A percentile compares a stretch with the other conserved stretches of the same genome.
Conservation (phyloP, 257 asterid genomes). For the Solanum peruvianum region DNA sequence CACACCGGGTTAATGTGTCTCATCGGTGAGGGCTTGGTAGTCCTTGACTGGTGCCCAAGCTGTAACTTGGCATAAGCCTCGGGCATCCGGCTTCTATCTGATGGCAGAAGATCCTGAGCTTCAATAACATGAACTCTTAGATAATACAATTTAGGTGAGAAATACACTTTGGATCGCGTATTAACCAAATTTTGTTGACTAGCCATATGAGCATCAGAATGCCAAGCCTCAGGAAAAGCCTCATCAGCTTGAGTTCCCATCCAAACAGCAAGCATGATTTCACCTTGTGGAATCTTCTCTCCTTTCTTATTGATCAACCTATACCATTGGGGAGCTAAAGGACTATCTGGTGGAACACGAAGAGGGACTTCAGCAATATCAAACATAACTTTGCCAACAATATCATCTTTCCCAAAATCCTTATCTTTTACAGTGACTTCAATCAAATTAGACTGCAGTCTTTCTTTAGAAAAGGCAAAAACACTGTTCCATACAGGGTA, state of each 20-base stretch:
- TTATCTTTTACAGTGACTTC: slow-evolving; percentile 63
- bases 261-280: slow-evolving; percentile 88
- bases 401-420: slow-evolving; percentile 71
- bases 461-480: slow-evolving; percentile 70
- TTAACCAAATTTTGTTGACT: slow-evolving; percentile 42
- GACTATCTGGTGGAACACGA: slow-evolving; percentile 81
- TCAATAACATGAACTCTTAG: slow-evolving; percentile 60
- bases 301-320: slow-evolving; percentile 54
- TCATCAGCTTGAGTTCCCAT: slow-evolving; percentile 96
- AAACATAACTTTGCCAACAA: slow-evolving; percentile 60
- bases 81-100: slow-evolving; percentile 40
- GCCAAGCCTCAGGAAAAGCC: slow-evolving; percentile 87
- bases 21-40: slow-evolving; percentile 40
- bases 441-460: slow-evolving; percentile 57
- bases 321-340: slow-evolving; percentile 84
- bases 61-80: slow-evolving; percentile 48
- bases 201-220: slow-evolving; percentile 66
- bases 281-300: slow-evolving; percentile 40
- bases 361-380: slow-evolving; percentile 56
- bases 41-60: slow-evolving; percentile 53
- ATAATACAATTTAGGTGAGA: slow-evolving; percentile 60
- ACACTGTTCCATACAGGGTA: slow-evolving; percentile 57
- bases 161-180: slow-evolving; percentile 77
- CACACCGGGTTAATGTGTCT: slow-evolving; percentile 55
- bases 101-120: slow-evolving; percentile 72